These are phyloP conservation scores for Geotrichum australiense DNA, from an alignment of 1,139 yeast species.

Conservation along the genomic window DNA sequence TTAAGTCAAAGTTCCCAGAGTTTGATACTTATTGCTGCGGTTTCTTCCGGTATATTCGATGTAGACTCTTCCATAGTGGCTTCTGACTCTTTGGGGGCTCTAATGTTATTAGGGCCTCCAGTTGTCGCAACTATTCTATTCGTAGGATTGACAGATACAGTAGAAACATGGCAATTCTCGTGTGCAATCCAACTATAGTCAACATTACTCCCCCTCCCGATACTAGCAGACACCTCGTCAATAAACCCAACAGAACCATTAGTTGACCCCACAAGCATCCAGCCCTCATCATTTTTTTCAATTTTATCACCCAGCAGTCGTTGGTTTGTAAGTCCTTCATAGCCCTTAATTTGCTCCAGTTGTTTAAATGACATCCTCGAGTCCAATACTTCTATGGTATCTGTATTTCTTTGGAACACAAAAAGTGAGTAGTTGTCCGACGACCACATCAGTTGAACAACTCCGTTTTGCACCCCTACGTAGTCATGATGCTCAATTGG, in stretches of 20 bases:
- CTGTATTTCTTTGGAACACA: slow-evolving; percentile 26
- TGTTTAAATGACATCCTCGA: slow-evolving; percentile 28
- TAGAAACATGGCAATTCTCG: slow-evolving; percentile 18
- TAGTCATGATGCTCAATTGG: slow-evolving; percentile 15
- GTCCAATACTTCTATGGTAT: slow-evolving; percentile 28
- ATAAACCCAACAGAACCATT: slow-evolving; percentile 27
- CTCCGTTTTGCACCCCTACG: slow-evolving; percentile 25
- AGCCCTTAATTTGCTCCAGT: slow-evolving; percentile 19
- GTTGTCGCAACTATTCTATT: slow-evolving; percentile 11
- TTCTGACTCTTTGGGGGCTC: slow-evolving; percentile 1
- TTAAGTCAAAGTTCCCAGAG: too few relatives aligned
- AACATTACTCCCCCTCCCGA: slow-evolving; percentile 22
- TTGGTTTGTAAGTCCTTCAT: slow-evolving; percentile 25
- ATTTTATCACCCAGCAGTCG: slow-evolving; percentile 24
- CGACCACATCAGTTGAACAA: slow-evolving; percentile 31
- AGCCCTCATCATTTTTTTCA: slow-evolving; percentile 22
- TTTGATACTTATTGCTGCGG: slow-evolving; percentile 8
- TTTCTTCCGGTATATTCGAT: slow-evolving; percentile 25
- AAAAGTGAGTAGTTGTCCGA: slow-evolving; percentile 27
- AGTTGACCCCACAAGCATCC: slow-evolving; percentile 25
- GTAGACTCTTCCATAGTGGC: slow-evolving; percentile 19
- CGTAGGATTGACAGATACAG: slow-evolving; percentile 24
- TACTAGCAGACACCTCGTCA: slow-evolving; percentile 26
- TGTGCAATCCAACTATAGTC: slow-evolving; percentile 17
- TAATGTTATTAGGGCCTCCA: slow-evolving; percentile 15